A percentile compares a stretch with the other conserved stretches of the same genome.
Evolutionary conservation across 1,139 yeast species (phyloP).

Genomic region (Scheffersomyces stambukii): DNA sequence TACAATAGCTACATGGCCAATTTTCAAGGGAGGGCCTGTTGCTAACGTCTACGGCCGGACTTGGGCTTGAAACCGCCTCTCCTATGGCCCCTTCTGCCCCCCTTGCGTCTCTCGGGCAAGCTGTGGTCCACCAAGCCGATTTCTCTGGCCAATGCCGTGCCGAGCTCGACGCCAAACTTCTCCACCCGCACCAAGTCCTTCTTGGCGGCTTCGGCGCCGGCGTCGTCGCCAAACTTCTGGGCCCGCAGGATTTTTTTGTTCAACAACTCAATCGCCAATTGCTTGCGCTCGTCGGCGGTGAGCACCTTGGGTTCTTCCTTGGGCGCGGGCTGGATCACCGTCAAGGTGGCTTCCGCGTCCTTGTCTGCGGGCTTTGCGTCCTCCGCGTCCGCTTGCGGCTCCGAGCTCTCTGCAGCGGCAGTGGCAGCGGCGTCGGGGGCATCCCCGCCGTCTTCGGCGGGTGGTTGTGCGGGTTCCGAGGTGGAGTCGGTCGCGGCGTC

Average conservation of each 20-base stretch:
- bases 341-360: constrained; percentile 10
- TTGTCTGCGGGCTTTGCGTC: constrained; percentile 17
- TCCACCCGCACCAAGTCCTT: constrained; percentile 66
- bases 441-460: too few species aligned
- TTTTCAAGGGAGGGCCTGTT: too few species aligned
- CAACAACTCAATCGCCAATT: constrained; percentile 64
- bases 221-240: constrained; percentile 69
- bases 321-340: constrained; percentile 13
- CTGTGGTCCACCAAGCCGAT: constrained; percentile 49
- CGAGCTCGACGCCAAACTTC: constrained; percentile 77
- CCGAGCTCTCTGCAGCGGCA: constrained; percentile 13
- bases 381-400: constrained; percentile 14
- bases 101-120: constrained; percentile 19
- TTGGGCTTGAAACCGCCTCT: constrained; percentile 11
- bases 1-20: too few species aligned
- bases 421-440: too few species aligned
- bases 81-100: constrained; percentile 10
- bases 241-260: constrained; percentile 68
- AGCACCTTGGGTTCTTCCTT: constrained; percentile 36
- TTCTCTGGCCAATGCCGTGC: constrained; percentile 65
- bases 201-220: constrained; percentile 48
- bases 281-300: constrained; percentile 67
- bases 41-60: too few species aligned
- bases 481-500: constrained; percentile 12
- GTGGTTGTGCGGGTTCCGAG: constrained; percentile 12